Evolutionary conservation across 768 basidiomycete species (phyloP), one percentile per base, ranked within the genome.

Genomic region (Ramaria rubella): DNA sequence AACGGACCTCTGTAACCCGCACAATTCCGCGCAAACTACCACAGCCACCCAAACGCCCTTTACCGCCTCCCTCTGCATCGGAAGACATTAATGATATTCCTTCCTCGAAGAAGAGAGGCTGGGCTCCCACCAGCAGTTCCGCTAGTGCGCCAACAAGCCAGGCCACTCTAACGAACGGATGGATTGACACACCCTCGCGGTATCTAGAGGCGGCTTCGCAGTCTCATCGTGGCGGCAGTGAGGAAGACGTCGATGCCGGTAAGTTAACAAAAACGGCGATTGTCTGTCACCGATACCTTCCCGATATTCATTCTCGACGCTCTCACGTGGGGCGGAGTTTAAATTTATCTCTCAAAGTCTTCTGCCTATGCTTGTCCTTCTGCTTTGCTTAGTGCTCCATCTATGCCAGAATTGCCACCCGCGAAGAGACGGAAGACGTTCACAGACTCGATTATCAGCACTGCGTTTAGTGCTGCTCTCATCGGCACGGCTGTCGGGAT

Each of bases 401-500:
- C 38, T 26, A 49, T 55, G 42, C 70, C 85, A 90, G 88, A 89
- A 66, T 67, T 85, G 50, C 82, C 82, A 27, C 85, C 88, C 46
- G 74, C 81, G 62, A 92, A 91, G 76, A 83, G 85, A 66, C 86
- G 88, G 59, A 82, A 86, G 64, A 85, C 85, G 59, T 77, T 91
- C 70, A 85, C 88, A 61, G 87, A 87, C 60, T 85, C 87, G 57
- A 85, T 93, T 64, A 81, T 91, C 60, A 86, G 87, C 15, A 87
- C 88, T 30, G 90, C 90, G 55, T 74, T 92, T 70, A 88, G 80
- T 71, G 89, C 90, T 61, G 90, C 88, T 45, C 79, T 93, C 58
- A 87, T 93, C 59, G 87, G 90, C 57, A 85, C 87, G 21, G 90
- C 90, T 15, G 90, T 93, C 51, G 90, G 90, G 58, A 77, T 91